Conservation (phyloP, 371 early-diverging fungal species). For the Mortierella polycephala region DNA sequence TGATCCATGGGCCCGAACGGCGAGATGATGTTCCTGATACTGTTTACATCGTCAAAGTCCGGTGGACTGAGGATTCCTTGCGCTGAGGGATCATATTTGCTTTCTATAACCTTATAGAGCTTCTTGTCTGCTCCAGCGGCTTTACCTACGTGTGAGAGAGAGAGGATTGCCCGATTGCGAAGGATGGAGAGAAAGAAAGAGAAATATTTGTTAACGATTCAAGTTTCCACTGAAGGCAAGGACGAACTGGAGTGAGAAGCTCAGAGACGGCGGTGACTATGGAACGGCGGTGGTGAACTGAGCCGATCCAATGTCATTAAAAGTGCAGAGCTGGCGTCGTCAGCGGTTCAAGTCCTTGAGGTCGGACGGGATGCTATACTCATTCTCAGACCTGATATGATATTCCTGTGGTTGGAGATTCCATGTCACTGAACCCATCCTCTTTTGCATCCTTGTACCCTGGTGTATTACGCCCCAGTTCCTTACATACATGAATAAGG, state of each 20-base stretch:
- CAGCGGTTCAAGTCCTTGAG: neutral
- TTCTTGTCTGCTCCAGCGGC: constrained; percentile 91
- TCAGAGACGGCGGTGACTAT: too few species aligned
- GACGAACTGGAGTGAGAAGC: too few species aligned
- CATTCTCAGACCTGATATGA: too few species aligned
- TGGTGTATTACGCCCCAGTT: neutral
- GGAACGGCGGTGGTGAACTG: neutral
- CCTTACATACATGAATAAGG: constrained; percentile 83
- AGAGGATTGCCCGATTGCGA: constrained; percentile 64
- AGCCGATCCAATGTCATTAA: neutral
- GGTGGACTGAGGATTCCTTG: constrained; percentile 64
- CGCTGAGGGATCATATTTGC: constrained; percentile 68
- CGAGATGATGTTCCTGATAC: constrained; percentile 68
- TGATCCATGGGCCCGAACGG: constrained; percentile 89
- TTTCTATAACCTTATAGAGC: constrained; percentile 83
- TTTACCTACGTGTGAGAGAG: constrained; percentile 70
- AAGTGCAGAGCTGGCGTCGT: neutral
- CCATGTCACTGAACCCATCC: neutral
- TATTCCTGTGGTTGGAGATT: too few species aligned
- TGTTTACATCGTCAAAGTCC: constrained; percentile 58
- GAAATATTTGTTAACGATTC: neutral
- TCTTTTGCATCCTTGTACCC: neutral
- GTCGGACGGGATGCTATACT: too few species aligned
- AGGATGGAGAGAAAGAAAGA: constrained; percentile 2
- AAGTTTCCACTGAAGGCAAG: too few species aligned